Conservation (phyloP, 306 rosid genomes). For the Arachis hypogaea region DNA sequence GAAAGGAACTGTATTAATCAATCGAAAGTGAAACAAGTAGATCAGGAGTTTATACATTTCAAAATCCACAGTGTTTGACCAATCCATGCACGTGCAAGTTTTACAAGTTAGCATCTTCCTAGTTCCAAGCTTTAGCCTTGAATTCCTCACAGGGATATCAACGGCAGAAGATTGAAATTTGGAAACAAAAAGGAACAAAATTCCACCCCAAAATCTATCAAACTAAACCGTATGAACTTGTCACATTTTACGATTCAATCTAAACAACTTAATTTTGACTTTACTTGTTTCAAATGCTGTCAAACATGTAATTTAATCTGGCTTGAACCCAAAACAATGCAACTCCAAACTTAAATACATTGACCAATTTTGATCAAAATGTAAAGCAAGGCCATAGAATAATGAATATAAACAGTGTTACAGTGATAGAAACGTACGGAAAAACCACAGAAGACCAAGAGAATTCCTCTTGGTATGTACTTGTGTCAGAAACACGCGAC, state of each 20-base stretch:
- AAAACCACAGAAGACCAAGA: conserved; percentile 77
- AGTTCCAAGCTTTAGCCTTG: neutral
- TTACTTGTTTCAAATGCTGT: no score
- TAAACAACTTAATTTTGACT: neutral
- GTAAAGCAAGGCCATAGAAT: neutral
- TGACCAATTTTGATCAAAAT: neutral
- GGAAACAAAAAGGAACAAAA: no score
- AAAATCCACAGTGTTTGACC: conserved; percentile 12
- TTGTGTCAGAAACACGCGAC: conserved; percentile 58
- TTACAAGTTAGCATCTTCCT: neutral
- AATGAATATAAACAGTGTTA: neutral
- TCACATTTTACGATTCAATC: neutral
- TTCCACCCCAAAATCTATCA: neutral
- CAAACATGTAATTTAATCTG: no score
- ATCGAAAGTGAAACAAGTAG: conserved; percentile 6
- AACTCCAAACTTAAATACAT: neutral
- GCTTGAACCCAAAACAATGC: neutral
- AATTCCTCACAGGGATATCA: neutral
- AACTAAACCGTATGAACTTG: neutral
- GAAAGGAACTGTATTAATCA: conserved; percentile 25
- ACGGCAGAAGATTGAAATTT: no score
- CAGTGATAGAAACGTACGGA: conserved; percentile 68
- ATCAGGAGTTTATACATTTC: conserved; percentile 7
- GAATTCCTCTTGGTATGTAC: conserved; percentile 53
- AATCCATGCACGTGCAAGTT: neutral